Evolutionary conservation across 2,329 filamentous ascomycete genomes (phyloP).

Genomic region (Pyrenophora teres): DNA sequence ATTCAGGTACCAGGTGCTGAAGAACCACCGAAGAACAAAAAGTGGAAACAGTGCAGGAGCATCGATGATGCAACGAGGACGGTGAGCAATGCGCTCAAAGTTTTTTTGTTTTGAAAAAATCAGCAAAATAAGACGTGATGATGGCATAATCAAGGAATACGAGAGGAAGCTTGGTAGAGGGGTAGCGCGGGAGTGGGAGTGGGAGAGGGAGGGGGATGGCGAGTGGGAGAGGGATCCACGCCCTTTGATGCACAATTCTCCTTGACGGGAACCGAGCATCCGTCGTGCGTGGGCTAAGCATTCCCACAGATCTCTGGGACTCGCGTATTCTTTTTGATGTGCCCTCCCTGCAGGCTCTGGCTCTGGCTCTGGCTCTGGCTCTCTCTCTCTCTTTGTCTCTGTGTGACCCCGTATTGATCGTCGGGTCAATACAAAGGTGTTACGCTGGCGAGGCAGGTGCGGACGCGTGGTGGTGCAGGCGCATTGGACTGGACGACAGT

Average conservation of each 20-base stretch:
- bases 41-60: conserved; percentile 4
- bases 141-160: not conserved
- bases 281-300: too few species aligned
- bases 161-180: conserved; percentile 1
- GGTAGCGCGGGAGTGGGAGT: not conserved
- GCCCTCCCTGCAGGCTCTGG: too few species aligned
- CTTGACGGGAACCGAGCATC: too few species aligned
- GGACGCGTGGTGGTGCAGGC: conserved; percentile 2
- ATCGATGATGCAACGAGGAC: conserved; percentile 10
- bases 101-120: conserved; percentile 1
- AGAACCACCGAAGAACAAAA: conserved; percentile 17
- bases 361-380: too few species aligned
- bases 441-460: conserved; percentile 6
- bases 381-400: too few species aligned
- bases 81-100: conserved; percentile 5
- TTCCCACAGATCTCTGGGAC: too few species aligned
- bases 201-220: too few species aligned
- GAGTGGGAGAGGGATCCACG: not conserved
- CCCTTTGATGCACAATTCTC: too few species aligned
- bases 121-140: not conserved
- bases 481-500: too few species aligned
- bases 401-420: conserved; percentile 10
- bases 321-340: too few species aligned
- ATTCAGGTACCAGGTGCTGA: conserved; percentile 13
- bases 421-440: conserved; percentile 3